phyloP scores from a whole-genome alignment of 441 rosid species.

The Gossypium armourianum region DNA sequence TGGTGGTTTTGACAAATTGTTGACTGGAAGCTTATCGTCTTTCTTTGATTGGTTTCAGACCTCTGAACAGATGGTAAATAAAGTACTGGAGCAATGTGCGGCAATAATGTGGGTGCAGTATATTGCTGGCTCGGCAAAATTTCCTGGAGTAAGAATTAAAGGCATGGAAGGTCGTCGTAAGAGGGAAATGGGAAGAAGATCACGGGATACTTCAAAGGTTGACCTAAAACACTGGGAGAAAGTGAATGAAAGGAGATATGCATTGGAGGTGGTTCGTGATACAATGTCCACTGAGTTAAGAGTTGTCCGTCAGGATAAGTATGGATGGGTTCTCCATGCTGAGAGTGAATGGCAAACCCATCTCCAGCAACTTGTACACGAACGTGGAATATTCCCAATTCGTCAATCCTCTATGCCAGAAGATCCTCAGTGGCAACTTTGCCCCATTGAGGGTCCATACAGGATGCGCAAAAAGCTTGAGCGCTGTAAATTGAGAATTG shows the following conservation, averaged over 20 bases:
- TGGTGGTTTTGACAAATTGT: constrained; percentile 87
- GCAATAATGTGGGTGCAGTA: constrained; percentile 95
- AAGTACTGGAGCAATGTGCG: constrained; percentile 94
- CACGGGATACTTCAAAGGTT: constrained; percentile 67
- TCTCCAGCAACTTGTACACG: constrained; percentile 97
- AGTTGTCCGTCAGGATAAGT: constrained; percentile 98
- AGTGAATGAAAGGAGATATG: constrained; percentile 88
- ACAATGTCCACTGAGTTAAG: constrained; percentile 97
- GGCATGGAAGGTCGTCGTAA: constrained; percentile 90
- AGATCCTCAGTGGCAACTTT: constrained; percentile 97
- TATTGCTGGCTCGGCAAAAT: constrained; percentile 91
- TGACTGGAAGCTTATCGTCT: constrained; percentile 65
- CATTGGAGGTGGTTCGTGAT: constrained; percentile 89
- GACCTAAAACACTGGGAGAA: constrained; percentile 93
- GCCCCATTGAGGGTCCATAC: constrained; percentile 99
- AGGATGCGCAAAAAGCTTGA: constrained; percentile 99
- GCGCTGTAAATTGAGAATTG: constrained; percentile 70
- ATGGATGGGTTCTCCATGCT: constrained; percentile 99
- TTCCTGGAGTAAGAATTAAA: constrained; percentile 95
- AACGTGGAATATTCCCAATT: constrained; percentile 91
- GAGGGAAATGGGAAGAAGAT: constrained; percentile 87
- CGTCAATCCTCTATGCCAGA: constrained; percentile 42
- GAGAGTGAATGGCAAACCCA: constrained; percentile 99
- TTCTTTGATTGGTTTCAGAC: constrained; percentile 83
- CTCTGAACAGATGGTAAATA: constrained; percentile 68